Conservation (phyloP, 305 asterid species). For the Salvia sclarea region DNA sequence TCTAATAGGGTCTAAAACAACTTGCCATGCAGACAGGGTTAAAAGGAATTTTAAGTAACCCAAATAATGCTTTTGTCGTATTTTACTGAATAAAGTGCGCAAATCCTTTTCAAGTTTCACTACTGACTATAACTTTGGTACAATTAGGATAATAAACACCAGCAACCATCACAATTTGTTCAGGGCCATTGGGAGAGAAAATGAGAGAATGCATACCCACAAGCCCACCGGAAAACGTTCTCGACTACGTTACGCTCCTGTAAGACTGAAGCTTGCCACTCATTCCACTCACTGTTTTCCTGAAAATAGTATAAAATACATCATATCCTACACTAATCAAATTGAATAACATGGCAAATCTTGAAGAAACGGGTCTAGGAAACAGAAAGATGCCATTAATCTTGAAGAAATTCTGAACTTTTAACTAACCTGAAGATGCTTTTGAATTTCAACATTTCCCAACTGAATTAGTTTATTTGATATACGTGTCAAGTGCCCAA, state of each 20-base stretch:
- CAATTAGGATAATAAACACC: slow-evolving; percentile 4
- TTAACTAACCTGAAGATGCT: slow-evolving; percentile 64
- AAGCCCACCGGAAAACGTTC: slow-evolving; percentile 90
- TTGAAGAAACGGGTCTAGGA: neutral
- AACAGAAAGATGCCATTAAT: slow-evolving; percentile 11
- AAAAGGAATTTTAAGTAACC: neutral
- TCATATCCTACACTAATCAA: slow-evolving; percentile 21
- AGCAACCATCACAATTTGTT: slow-evolving; percentile 8
- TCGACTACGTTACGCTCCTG: slow-evolving; percentile 84
- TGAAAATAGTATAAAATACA: slow-evolving; percentile 36
- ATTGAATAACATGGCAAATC: neutral
- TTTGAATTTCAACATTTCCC: slow-evolving; percentile 63
- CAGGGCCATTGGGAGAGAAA: slow-evolving; percentile 19
- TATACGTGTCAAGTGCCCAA: slow-evolving; percentile 88
- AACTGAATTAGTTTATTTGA: slow-evolving; percentile 77
- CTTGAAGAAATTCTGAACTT: slow-evolving; percentile 18
- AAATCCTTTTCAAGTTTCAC: slow-evolving; percentile 10
- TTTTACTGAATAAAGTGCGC: neutral
- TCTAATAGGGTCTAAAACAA: slow-evolving; percentile 20
- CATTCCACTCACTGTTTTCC: slow-evolving; percentile 81
- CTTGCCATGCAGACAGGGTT: neutral
- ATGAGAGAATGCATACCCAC: slow-evolving; percentile 71
- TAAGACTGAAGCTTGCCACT: slow-evolving; percentile 76
- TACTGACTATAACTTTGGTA: neutral
- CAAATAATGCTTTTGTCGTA: no score